Conservation (phyloP, 176 grass and related monocot species). For the Chloris gayana region DNA sequence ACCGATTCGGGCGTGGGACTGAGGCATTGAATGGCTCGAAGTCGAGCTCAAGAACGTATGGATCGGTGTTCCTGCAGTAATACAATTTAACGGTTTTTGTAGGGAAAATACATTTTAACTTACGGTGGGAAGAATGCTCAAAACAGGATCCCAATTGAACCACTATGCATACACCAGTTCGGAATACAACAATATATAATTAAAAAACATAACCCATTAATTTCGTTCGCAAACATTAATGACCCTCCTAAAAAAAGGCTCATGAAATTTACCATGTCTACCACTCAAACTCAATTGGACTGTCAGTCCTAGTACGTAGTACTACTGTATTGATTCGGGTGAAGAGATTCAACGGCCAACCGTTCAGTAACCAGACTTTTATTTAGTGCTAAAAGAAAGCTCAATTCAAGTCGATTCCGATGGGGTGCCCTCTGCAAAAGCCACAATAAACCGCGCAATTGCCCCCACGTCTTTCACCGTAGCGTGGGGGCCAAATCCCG, state of each 20-base stretch:
- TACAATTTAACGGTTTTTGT: too few species aligned
- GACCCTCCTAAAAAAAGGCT: background rate
- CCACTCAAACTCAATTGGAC: background rate
- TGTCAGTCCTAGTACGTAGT: too few species aligned
- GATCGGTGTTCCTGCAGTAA: conserved; percentile 46
- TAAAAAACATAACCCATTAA: background rate
- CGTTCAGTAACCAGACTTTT: background rate
- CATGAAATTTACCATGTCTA: conserved; percentile 2
- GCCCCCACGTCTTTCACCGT: background rate
- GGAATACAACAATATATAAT: background rate
- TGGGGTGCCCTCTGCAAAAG: background rate
- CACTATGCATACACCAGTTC: background rate
- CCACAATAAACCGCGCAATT: background rate
- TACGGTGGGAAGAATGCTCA: background rate
- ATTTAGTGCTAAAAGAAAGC: background rate
- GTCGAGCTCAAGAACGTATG: conserved; percentile 80
- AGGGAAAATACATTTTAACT: background rate
- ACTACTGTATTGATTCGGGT: too few species aligned
- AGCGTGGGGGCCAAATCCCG: background rate
- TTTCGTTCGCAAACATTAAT: background rate
- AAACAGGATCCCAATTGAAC: background rate
- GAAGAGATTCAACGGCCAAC: conserved; percentile 1
- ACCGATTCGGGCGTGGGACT: conserved; percentile 71
- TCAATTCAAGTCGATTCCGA: background rate
- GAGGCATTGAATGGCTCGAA: conserved; percentile 94